Evolutionary conservation across 2,329 filamentous ascomycete species (phyloP), one percentile per base, ranked within the genome.

Genomic region (Aureobasidium sp.): DNA sequence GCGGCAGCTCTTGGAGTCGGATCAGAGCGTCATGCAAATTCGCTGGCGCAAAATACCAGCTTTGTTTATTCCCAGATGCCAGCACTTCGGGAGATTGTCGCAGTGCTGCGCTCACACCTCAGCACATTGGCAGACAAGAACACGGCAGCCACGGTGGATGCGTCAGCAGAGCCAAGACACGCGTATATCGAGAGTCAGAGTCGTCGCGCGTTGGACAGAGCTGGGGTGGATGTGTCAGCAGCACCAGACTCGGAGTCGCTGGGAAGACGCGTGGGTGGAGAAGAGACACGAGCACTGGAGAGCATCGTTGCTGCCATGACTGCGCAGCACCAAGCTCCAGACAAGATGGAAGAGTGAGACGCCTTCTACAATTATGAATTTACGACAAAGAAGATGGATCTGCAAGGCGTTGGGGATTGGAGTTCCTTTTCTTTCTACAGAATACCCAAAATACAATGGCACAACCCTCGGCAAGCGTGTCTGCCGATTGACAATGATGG

Each of bases 41-140:
- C 51, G 17, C 74, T 90, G 24, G 78, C 79, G 10, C 88, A 86
- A 3, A 88, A 86, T 16, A 80, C 86, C 0, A 78, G 81, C 14
- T 95, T 96, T 67, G 83, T 88, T 0, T 76, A 94, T 17, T 86
- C 85, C 2, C 91, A 97, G 66, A 75, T 96, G 17, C 88, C 89
- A 24, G 82, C 88, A 0, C 74, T 98, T 40, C 83, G 87, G 55
- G 73, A 81, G 6, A 74, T 94, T 6, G 73, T 95, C 44, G 75
- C 80, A 8, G 77, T 79, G 11, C 72, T 95, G 30, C 74, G 83
- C 57, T 82, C 86, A 0, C 81, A 84, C 55, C 71, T 94, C 24
- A 68, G 69, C 4, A 66, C 68, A 5, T 58, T 80, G 49, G 64
- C 67, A 6, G 19, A 24, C 12, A 48, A 29, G 27, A 37, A 37